These are phyloP conservation scores for Austroboletus eburneus DNA, from an alignment of 768 basidiomycete genomes.

Conservation along the genomic window DNA sequence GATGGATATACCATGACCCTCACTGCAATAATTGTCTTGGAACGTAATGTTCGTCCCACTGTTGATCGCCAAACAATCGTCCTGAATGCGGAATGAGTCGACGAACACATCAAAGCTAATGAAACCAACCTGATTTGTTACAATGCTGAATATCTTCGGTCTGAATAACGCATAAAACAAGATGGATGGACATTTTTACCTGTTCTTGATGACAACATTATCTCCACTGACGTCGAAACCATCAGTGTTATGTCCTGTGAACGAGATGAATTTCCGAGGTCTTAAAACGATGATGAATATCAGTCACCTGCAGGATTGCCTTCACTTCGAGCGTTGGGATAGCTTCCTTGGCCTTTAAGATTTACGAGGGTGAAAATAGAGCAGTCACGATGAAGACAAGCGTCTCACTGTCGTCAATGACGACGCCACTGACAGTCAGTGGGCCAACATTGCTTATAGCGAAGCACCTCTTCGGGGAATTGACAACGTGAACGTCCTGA, in stretches of 20 bases:
- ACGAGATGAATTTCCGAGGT: neutral
- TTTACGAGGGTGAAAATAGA: neutral
- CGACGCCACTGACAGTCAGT: conserved; percentile 42
- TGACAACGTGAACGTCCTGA: conserved; percentile 36
- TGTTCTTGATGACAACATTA: conserved; percentile 29
- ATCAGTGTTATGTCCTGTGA: conserved; percentile 45
- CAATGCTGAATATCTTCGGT: conserved; percentile 7
- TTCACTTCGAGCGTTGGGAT: conserved; percentile 47
- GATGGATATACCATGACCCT: conserved; percentile 65
- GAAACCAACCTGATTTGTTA: conserved; percentile 23
- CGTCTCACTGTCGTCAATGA: conserved; percentile 53
- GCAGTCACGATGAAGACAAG: neutral
- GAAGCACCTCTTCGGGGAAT: conserved; percentile 37
- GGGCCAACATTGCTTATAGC: conserved; percentile 26
- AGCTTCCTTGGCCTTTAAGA: conserved; percentile 45
- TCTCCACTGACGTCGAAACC: conserved; percentile 44
- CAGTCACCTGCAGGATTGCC: conserved; percentile 43
- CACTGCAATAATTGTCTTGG: conserved; percentile 48
- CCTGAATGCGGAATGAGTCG: conserved; percentile 26
- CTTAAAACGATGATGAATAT: neutral
- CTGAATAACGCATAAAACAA: neutral
- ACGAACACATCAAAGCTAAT: neutral
- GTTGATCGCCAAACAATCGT: conserved; percentile 62
- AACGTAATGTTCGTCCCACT: conserved; percentile 43
- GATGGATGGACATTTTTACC: conserved; percentile 10